Conservation (phyloP, 768 basidiomycete genomes). For the Russula sp. region DNA sequence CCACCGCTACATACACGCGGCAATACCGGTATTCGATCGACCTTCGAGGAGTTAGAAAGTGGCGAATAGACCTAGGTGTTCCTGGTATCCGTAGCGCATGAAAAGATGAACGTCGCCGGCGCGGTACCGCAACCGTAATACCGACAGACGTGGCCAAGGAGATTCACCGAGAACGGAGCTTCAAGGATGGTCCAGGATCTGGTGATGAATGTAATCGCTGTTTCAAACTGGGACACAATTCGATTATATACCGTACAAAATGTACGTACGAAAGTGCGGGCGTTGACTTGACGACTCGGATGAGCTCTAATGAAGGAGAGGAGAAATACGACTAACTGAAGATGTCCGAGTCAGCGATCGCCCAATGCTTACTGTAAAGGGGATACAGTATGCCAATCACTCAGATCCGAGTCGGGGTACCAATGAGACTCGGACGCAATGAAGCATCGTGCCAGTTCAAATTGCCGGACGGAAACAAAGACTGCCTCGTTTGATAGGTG, state of each 20-base stretch:
- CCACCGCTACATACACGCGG: background rate
- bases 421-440: too few species aligned
- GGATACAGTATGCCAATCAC: too few species aligned
- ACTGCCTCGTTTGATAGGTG: background rate
- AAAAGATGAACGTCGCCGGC: background rate
- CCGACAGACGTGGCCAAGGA: background rate
- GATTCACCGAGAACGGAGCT: background rate
- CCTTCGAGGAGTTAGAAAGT: background rate
- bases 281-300: background rate
- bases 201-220: background rate
- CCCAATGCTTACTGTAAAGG: too few species aligned
- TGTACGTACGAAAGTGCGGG: background rate
- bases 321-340: too few species aligned
- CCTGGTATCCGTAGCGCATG: constrained; percentile 5
- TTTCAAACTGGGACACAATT: background rate
- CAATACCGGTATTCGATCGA: background rate
- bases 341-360: too few species aligned
- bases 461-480: background rate
- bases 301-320: too few species aligned
- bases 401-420: too few species aligned
- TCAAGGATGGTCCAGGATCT: background rate
- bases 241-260: background rate
- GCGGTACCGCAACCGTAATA: background rate
- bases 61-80: background rate
- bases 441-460: too few species aligned